Percentiles rank a stretch among this genome's conserved stretches.
phyloP scores from a whole-genome alignment of 352 stramenopile genomes.

The Thalassiosira exigua region DNA sequence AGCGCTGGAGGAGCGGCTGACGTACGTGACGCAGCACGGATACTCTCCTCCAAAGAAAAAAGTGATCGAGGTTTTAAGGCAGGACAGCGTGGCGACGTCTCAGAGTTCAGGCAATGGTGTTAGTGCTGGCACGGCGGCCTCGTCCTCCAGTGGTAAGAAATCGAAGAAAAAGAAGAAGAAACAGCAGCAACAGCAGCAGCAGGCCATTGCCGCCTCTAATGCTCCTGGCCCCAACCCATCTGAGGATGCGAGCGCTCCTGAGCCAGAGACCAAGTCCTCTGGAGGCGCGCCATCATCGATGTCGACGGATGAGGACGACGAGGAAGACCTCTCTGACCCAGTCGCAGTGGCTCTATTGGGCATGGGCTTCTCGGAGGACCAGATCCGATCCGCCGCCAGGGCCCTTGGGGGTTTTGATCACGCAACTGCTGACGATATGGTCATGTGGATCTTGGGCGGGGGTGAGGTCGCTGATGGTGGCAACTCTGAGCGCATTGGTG shows the following conservation, averaged over 20 bases:
- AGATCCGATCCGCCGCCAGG: conserved; percentile 71
- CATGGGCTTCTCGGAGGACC: conserved; percentile 80
- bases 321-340: conserved; percentile 62
- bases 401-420: conserved; percentile 75
- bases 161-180: conserved; percentile 75
- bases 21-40: conserved; percentile 66
- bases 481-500: conserved; percentile 1
- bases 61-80: too few species aligned
- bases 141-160: conserved; percentile 52
- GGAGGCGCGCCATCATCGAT: conserved; percentile 20
- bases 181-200: too few species aligned
- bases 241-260: conserved; percentile 1
- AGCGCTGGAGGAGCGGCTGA: conserved; percentile 42
- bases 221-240: too few species aligned
- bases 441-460: conserved; percentile 79
- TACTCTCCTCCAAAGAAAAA: conserved; percentile 58
- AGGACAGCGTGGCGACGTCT: too few species aligned
- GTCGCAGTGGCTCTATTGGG: conserved; percentile 72
- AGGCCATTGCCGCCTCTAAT: too few species aligned
- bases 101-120: background rate
- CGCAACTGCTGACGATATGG: conserved; percentile 79
- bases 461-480: conserved; percentile 24
- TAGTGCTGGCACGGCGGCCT: conserved; percentile 10
- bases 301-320: background rate
- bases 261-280: conserved; percentile 12